Conservation (phyloP, 805 yeast genomes). For the Saccharomycopsis synnaedendra region DNA sequence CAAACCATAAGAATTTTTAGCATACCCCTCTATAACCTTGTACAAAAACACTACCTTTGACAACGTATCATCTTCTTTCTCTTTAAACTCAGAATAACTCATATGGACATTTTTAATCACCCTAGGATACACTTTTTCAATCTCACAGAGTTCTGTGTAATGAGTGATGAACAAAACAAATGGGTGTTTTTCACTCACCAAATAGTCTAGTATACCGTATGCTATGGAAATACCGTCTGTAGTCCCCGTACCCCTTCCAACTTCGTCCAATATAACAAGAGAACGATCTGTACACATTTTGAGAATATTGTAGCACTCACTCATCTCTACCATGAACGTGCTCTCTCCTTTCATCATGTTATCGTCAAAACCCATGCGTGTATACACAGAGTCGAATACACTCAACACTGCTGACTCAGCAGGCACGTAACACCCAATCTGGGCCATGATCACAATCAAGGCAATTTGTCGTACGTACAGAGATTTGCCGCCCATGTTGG, state of each 20-base stretch:
- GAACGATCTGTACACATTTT: conserved; percentile 39
- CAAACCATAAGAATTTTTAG: conserved; percentile 66
- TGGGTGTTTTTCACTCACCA: conserved; percentile 25
- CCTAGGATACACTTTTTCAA: conserved; percentile 29
- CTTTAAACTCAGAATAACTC: conserved; percentile 40
- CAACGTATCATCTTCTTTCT: conserved; percentile 25
- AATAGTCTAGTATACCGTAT: conserved; percentile 52
- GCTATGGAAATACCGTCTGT: conserved; percentile 79
- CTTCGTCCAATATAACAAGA: conserved; percentile 59
- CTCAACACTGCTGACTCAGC: conserved; percentile 52
- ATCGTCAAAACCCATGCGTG: conserved; percentile 78
- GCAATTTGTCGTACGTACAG: conserved; percentile 70
- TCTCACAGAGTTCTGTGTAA: conserved; percentile 52
- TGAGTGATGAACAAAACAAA: conserved; percentile 76
- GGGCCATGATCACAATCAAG: conserved; percentile 58
- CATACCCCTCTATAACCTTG: conserved; percentile 35
- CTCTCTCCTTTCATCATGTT: conserved; percentile 65
- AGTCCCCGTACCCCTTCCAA: conserved; percentile 64
- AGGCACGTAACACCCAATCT: conserved; percentile 68
- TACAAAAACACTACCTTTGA: conserved; percentile 40
- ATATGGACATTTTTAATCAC: conserved; percentile 54
- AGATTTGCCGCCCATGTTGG: conserved; percentile 84
- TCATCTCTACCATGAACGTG: conserved; percentile 72
- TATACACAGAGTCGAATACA: conserved; percentile 46
- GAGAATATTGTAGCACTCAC: conserved; percentile 51